These are phyloP conservation scores for Cyclocybe cylindracea DNA, from an alignment of 768 basidiomycete species.

Conservation along the genomic window DNA sequence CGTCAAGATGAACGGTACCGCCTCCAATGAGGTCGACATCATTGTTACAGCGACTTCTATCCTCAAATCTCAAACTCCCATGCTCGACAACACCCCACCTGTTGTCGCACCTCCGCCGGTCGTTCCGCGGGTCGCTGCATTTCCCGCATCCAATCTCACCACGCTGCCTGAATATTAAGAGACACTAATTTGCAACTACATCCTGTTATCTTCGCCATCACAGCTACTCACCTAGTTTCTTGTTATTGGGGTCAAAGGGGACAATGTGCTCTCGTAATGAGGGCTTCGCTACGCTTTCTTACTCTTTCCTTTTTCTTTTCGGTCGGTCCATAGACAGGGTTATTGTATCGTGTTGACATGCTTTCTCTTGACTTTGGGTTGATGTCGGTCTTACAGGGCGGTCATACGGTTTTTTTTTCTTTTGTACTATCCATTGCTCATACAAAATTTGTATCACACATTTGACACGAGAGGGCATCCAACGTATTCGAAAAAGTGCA, in stretches of 20 bases:
- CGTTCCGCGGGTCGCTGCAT: slow-evolving; percentile 16
- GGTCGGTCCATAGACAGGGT: slow-evolving; percentile 20
- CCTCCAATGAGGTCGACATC: slow-evolving; percentile 80
- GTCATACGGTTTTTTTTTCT: slow-evolving; percentile 17
- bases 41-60: slow-evolving; percentile 68
- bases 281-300: slow-evolving; percentile 2
- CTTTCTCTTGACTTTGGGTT: slow-evolving; percentile 16
- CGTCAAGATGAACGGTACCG: slow-evolving; percentile 71
- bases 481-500: slow-evolving; percentile 63
- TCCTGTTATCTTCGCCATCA: slow-evolving; percentile 22
- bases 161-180: slow-evolving; percentile 44
- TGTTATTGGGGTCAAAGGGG: slow-evolving; percentile 20
- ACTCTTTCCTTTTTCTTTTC: slow-evolving; percentile 9
- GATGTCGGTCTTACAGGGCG: slow-evolving; percentile 8
- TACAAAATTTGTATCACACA: slow-evolving; percentile 47
- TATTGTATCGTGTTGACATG: slow-evolving; percentile 4
- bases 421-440: slow-evolving; percentile 28
- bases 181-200: slow-evolving; percentile 19
- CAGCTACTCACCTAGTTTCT: slow-evolving; percentile 17
- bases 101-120: slow-evolving; percentile 12
- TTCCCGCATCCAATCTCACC: slow-evolving; percentile 32
- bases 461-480: slow-evolving; percentile 41
- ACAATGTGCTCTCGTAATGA: slow-evolving; percentile 15
- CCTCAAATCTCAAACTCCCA: slow-evolving; percentile 42
- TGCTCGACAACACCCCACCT: slow-evolving; percentile 21